Percentiles rank a stretch among this genome's conserved stretches.
These are phyloP conservation scores for Diaporthe ampelina DNA, from an alignment of 2,329 filamentous ascomycete genomes.

Conservation along the genomic window DNA sequence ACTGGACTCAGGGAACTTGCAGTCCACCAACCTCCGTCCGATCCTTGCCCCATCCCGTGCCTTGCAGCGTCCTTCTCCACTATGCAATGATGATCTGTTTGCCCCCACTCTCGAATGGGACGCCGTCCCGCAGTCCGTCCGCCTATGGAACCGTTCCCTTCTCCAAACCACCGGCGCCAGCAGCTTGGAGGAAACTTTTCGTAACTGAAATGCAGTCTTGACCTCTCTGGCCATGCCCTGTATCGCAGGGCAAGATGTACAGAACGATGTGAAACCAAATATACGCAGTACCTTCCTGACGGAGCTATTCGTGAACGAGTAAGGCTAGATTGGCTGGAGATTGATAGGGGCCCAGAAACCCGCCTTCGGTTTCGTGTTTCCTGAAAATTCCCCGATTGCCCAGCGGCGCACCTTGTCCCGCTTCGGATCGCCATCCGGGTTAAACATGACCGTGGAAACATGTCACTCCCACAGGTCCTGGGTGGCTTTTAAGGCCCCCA, in stretches of 20 bases:
- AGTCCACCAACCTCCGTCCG: background rate
- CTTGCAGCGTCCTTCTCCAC: slow-evolving; percentile 19
- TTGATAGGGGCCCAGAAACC: slow-evolving; percentile 22
- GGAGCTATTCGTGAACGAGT: background rate
- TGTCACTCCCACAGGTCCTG: background rate
- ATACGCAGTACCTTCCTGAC: background rate
- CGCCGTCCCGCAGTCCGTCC: background rate
- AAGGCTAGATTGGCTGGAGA: slow-evolving; percentile 12
- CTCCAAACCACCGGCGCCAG: background rate
- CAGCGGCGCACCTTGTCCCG: slow-evolving; percentile 21
- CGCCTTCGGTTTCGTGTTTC: slow-evolving; percentile 5
- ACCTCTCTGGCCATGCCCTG: background rate
- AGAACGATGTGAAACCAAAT: background rate
- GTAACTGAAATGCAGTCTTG: too few relatives aligned
- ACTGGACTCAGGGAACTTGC: background rate
- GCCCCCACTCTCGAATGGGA: slow-evolving; percentile 7
- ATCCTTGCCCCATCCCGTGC: slow-evolving; percentile 12
- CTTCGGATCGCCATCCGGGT: slow-evolving; percentile 23
- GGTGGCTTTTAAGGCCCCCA: background rate
- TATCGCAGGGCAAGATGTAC: background rate
- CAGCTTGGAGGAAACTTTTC: background rate
- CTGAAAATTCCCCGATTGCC: slow-evolving; percentile 23
- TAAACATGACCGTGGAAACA: slow-evolving; percentile 8
- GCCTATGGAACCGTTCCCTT: background rate
- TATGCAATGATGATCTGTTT: slow-evolving; percentile 9